A percentile compares a stretch with the other conserved stretches of the same genome.
Conservation (phyloP, 805 yeast genomes). For the Soucietia sequanensis region DNA sequence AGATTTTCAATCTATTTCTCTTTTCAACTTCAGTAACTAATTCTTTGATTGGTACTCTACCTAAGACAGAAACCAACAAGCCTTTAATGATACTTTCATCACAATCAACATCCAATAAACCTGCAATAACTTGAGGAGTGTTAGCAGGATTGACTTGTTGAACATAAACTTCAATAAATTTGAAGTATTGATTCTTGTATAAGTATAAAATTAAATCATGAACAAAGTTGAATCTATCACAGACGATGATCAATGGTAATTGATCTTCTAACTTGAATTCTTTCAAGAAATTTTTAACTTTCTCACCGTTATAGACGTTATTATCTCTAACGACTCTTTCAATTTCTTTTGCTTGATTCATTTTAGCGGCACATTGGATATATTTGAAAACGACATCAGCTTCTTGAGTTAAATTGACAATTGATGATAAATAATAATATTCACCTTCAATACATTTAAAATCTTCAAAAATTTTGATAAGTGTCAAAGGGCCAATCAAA, state of each 20-base stretch:
- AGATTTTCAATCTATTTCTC: slow-evolving; percentile 87
- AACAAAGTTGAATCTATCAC: slow-evolving; percentile 87
- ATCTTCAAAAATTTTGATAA: slow-evolving; percentile 91
- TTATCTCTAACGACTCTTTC: slow-evolving; percentile 95
- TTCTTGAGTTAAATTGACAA: slow-evolving; percentile 91
- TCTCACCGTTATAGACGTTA: slow-evolving; percentile 92
- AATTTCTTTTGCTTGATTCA: slow-evolving; percentile 89
- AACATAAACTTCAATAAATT: slow-evolving; percentile 95
- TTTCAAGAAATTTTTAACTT: slow-evolving; percentile 94
- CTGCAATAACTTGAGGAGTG: slow-evolving; percentile 96
- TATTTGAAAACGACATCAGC: slow-evolving; percentile 95
- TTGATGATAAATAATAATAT: slow-evolving; percentile 88
- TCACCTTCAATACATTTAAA: slow-evolving; percentile 90
- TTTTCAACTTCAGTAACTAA: slow-evolving; percentile 94
- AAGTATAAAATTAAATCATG: slow-evolving; percentile 92
- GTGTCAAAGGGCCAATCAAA: slow-evolving; percentile 77
- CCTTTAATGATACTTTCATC: slow-evolving; percentile 85
- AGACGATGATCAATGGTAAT: slow-evolving; percentile 91
- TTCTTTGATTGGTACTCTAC: slow-evolving; percentile 89
- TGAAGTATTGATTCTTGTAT: slow-evolving; percentile 93
- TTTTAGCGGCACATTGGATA: slow-evolving; percentile 88
- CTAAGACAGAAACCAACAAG: slow-evolving; percentile 79
- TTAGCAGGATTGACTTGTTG: slow-evolving; percentile 96
- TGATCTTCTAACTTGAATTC: slow-evolving; percentile 94
- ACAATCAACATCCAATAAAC: slow-evolving; percentile 94